These are phyloP conservation scores for Phialemoniopsis sp. DNA, from an alignment of 2,329 filamentous ascomycete genomes.

Conservation along the genomic window DNA sequence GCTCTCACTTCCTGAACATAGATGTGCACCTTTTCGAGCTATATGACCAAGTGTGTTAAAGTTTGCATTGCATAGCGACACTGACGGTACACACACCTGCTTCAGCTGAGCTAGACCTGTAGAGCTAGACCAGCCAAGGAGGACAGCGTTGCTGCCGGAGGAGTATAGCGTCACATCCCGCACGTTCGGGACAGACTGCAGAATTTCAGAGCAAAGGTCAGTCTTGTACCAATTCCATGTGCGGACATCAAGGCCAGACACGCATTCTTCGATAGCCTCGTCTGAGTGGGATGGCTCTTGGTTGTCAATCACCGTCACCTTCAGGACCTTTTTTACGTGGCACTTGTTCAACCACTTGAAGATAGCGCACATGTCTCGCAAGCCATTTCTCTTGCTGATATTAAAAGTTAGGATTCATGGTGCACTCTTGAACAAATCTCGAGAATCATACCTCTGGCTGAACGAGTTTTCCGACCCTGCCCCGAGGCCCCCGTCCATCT, in stretches of 20 bases:
- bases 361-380: conserved; percentile 4
- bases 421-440: no score
- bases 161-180: conserved; percentile 6
- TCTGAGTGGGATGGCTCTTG: conserved; percentile 4
- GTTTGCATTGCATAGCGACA: not conserved
- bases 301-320: conserved; percentile 5
- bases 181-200: not conserved
- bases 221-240: conserved; percentile 7
- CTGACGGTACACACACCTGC: not conserved
- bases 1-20: conserved; percentile 2
- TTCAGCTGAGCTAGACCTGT: conserved; percentile 1
- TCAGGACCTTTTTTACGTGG: conserved; percentile 4
- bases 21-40: conserved; percentile 3
- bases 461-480: not conserved
- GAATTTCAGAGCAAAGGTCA: conserved; percentile 7
- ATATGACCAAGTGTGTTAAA: not conserved
- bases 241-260: conserved; percentile 2
- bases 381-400: not conserved
- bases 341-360: conserved; percentile 6
- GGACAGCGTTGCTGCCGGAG: conserved; percentile 6
- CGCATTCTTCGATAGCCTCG: conserved; percentile 5
- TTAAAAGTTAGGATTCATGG: no score
- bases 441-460: no score
- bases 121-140: conserved; percentile 5
- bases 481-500: not conserved